A percentile compares a stretch with the other conserved stretches of the same genome.
Conservation (phyloP, 345 rosid genomes). For the Psidium guajava region DNA sequence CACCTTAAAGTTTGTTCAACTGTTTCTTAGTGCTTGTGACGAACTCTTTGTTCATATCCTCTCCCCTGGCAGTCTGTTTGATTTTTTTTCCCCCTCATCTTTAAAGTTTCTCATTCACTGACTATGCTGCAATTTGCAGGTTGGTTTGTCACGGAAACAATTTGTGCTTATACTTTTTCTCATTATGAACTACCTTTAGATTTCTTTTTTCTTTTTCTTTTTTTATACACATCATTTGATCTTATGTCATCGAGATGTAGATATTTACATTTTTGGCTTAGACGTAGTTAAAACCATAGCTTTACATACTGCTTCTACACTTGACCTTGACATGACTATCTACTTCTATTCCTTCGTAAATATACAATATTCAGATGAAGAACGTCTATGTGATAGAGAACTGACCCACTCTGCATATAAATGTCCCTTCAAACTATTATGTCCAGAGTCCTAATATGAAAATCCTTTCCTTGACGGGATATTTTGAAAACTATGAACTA, state of each 20-base stretch:
- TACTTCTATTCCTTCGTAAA: background rate
- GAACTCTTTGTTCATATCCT: background rate
- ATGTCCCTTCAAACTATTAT: background rate
- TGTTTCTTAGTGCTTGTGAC: background rate
- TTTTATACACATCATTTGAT: background rate
- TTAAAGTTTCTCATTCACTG: background rate
- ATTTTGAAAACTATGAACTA: background rate
- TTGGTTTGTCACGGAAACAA: slow-evolving; percentile 71
- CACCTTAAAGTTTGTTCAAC: background rate
- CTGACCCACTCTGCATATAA: background rate
- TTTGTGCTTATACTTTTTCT: slow-evolving; percentile 66
- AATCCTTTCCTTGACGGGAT: background rate
- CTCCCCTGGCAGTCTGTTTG: background rate
- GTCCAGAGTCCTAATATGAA: background rate
- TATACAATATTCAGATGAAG: background rate
- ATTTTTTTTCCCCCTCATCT: background rate
- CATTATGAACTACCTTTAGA: background rate
- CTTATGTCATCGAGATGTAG: too few relatives aligned
- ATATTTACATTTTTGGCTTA: too few relatives aligned
- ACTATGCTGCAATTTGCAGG: slow-evolving; percentile 32
- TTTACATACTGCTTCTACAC: background rate
- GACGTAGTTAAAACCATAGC: background rate
- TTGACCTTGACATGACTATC: background rate
- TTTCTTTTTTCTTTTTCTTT: background rate
- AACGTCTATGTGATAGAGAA: background rate